These are phyloP conservation scores for Pseudovirgaria hyperparasitica DNA, from an alignment of 2,329 filamentous ascomycete species.

Conservation along the genomic window DNA sequence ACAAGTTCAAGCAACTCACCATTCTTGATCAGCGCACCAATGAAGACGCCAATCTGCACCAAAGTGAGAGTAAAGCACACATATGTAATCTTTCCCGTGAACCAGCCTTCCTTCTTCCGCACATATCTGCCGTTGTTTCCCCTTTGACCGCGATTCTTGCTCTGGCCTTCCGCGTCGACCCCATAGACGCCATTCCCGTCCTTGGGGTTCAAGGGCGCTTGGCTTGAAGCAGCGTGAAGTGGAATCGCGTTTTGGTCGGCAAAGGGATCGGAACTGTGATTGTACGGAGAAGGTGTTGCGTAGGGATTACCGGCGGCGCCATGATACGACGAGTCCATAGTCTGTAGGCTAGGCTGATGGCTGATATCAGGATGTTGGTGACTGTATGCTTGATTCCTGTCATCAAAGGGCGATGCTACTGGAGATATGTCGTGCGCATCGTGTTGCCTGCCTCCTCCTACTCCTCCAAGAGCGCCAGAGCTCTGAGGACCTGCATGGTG, in stretches of 20 bases:
- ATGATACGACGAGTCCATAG: slow-evolving; percentile 47
- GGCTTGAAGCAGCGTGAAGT: slow-evolving; percentile 24
- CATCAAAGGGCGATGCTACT: slow-evolving; percentile 56
- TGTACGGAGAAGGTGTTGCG: slow-evolving; percentile 33
- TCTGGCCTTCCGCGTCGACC: slow-evolving; percentile 26
- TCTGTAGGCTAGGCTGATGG: slow-evolving; percentile 31
- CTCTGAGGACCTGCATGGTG: slow-evolving; percentile 14
- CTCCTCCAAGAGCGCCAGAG: slow-evolving; percentile 3
- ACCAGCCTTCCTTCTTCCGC: slow-evolving; percentile 38
- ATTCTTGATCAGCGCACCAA: slow-evolving; percentile 76
- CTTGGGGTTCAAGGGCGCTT: slow-evolving; percentile 25
- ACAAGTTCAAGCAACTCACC: slow-evolving; percentile 37
- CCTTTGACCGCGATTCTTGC: slow-evolving; percentile 11
- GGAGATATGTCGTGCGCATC: slow-evolving; percentile 35
- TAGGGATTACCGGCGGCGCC: slow-evolving; percentile 24
- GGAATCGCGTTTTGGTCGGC: slow-evolving; percentile 36
- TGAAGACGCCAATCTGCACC: slow-evolving; percentile 73
- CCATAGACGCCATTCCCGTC: slow-evolving; percentile 25
- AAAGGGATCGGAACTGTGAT: slow-evolving; percentile 40
- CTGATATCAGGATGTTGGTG: slow-evolving; percentile 15
- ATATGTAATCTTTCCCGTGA: slow-evolving; percentile 54
- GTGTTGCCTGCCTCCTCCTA: slow-evolving; percentile 2
- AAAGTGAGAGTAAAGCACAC: slow-evolving; percentile 70
- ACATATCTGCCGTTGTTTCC: slow-evolving; percentile 10
- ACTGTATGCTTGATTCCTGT: slow-evolving; percentile 51